Percentiles rank a stretch among this genome's conserved stretches.
phyloP scores from a whole-genome alignment of 768 basidiomycete species.

The Lactarius akahatsu region DNA sequence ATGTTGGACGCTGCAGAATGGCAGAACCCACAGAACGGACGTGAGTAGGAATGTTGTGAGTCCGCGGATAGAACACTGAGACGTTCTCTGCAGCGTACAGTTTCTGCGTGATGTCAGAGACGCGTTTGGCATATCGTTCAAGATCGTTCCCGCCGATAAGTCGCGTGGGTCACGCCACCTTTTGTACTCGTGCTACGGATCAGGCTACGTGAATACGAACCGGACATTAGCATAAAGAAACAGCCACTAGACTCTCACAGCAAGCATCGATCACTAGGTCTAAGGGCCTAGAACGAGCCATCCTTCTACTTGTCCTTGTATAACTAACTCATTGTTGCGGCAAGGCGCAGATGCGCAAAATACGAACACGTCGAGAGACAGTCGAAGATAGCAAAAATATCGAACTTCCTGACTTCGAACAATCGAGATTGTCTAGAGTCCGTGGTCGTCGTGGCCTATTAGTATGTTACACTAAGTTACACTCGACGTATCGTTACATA shows the following conservation, averaged over 20 bases:
- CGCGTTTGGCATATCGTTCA: slow-evolving; percentile 93
- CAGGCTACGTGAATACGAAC: slow-evolving; percentile 89
- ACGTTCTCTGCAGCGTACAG: slow-evolving; percentile 65
- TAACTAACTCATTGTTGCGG: neutral
- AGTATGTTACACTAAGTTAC: neutral
- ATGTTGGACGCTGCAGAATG: slow-evolving; percentile 89
- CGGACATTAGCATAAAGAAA: slow-evolving; percentile 60
- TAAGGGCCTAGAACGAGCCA: neutral
- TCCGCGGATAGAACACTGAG: slow-evolving; percentile 19
- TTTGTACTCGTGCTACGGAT: slow-evolving; percentile 87
- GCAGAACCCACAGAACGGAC: slow-evolving; percentile 78
- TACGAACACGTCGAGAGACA: neutral
- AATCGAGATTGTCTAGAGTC: neutral
- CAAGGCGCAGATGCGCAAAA: neutral
- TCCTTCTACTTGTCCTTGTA: neutral
- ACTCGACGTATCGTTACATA: slow-evolving; percentile 8
- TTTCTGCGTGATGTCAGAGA: slow-evolving; percentile 79
- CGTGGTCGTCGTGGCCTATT: neutral
- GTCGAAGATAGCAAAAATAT: neutral
- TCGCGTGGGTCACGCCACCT: slow-evolving; percentile 56
- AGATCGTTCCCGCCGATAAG: slow-evolving; percentile 65
- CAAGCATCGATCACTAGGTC: neutral
- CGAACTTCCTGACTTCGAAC: neutral
- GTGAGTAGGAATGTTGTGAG: slow-evolving; percentile 36
- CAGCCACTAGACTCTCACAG: neutral